These are phyloP conservation scores for Trichoderma orchidacearum DNA, from an alignment of 495 filamentous ascomycete species.

Conservation along the genomic window DNA sequence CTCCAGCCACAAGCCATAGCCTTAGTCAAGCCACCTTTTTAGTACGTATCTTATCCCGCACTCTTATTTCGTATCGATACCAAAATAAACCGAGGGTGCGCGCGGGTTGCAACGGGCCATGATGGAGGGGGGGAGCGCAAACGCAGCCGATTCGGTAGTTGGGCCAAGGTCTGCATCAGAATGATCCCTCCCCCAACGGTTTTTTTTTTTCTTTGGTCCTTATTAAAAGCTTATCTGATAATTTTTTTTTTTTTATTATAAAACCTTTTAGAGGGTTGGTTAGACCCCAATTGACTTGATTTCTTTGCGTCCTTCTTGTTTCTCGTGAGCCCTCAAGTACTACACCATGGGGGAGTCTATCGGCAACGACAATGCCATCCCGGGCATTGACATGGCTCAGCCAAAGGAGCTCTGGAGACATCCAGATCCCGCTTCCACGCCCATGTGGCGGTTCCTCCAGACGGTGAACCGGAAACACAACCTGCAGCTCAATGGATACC, in stretches of 20 bases:
- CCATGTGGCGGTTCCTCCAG: conserved; percentile 57
- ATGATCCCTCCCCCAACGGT: neutral
- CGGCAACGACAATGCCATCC: neutral
- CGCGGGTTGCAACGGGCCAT: neutral
- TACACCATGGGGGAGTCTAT: neutral
- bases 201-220: neutral
- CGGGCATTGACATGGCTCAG: conserved; percentile 6
- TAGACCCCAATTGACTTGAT: neutral
- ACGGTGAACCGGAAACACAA: conserved; percentile 53
- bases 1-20: too few species aligned
- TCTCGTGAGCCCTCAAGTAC: neutral
- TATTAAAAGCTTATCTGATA: neutral
- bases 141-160: neutral
- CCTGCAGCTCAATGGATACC: conserved; percentile 47
- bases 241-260: neutral
- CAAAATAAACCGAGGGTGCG: neutral
- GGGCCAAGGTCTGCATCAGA: neutral
- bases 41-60: too few species aligned
- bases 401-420: conserved; percentile 57
- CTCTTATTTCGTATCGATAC: neutral
- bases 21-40: too few species aligned
- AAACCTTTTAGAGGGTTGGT: too few species aligned
- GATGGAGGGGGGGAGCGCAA: neutral
- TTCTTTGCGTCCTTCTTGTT: neutral
- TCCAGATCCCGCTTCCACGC: conserved; percentile 48